Evolutionary conservation across 768 basidiomycete genomes (phyloP), one percentile per base, ranked within the genome.

Genomic region (Mycena pura): DNA sequence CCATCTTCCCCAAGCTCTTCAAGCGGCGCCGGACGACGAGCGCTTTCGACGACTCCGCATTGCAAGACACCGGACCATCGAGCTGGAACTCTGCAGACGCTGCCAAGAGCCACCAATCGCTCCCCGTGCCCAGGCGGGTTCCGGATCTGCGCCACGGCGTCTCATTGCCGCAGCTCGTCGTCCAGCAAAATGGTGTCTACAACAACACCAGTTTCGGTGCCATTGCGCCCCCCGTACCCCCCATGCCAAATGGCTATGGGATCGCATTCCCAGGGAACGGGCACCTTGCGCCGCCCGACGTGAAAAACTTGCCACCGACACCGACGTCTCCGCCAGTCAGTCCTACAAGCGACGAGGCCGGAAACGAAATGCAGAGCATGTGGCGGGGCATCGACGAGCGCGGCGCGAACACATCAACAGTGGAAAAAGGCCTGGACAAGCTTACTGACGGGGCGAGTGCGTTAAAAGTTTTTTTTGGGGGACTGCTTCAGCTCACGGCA

Each of bases 21-120:
- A 54, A 55, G 41, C 60, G 47, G 17, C 45, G 6, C 22, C 60
- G 46, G 14, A 48, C 60, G 46, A 54, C 52, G 27, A 55, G 52
- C 22, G 32, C 41, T 19, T 22, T 48, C 40, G 27, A 50, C 27
- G 48, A 50, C 31, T 17, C 39, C 11, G 19, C 49, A n/a, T n/a
- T n/a, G n/a, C 32, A 32, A 47, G 7, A 5, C 57, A 10, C 46
- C 29, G 31, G 14, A 7, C 25, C 53, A 17, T 25, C 43, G 28
- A 28, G 32, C 6, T 43, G 32, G n/a, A 29, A 3, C 45, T 21
- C 15, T 36, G 9, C 48, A 11, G 13, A 25, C 21, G 9, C 31
- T 4, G 13, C 48, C 7, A 32, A 49, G 21, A 36, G 32, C 7
- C 29, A 56, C 10, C 19, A 22, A 6, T 38, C 34, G 6, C 34